Conservation (phyloP, 1,284 basidiomycete genomes). For the Ceratobasidium theobromae region DNA sequence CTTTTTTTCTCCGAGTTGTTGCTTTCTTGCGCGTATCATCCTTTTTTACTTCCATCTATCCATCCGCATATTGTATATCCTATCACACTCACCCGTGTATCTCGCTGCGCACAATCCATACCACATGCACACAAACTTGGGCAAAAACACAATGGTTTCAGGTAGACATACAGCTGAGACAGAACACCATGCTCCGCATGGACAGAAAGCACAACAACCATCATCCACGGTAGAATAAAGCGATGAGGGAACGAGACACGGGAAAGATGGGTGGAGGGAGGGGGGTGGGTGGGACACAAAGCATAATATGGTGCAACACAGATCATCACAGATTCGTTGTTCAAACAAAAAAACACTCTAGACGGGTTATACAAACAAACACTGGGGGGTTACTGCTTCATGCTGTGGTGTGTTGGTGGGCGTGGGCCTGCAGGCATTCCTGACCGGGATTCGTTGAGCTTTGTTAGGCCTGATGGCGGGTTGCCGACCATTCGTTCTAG, state of each 20-base stretch:
- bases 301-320: too few species aligned
- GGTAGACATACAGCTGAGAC: neutral
- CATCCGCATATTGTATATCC: neutral
- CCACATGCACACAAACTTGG: neutral
- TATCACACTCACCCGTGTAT: neutral
- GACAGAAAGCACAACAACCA: too few species aligned
- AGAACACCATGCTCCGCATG: neutral
- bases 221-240: neutral
- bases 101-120: neutral
- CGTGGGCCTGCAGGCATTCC: conserved; percentile 9
- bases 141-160: neutral
- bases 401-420: neutral
- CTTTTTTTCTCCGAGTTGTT: neutral
- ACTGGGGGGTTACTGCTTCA: too few species aligned
- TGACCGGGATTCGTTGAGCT: conserved; percentile 37
- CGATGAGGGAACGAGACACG: neutral
- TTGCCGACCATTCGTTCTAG: conserved; percentile 67
- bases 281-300: too few species aligned
- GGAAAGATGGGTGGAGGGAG: too few species aligned
- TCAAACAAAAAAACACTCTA: neutral
- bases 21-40: neutral
- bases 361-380: too few species aligned
- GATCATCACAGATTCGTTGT: neutral
- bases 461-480: conserved; percentile 62
- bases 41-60: neutral